These are phyloP conservation scores for Penicilliopsis zonata DNA, from an alignment of 495 filamentous ascomycete genomes.

Conservation along the genomic window DNA sequence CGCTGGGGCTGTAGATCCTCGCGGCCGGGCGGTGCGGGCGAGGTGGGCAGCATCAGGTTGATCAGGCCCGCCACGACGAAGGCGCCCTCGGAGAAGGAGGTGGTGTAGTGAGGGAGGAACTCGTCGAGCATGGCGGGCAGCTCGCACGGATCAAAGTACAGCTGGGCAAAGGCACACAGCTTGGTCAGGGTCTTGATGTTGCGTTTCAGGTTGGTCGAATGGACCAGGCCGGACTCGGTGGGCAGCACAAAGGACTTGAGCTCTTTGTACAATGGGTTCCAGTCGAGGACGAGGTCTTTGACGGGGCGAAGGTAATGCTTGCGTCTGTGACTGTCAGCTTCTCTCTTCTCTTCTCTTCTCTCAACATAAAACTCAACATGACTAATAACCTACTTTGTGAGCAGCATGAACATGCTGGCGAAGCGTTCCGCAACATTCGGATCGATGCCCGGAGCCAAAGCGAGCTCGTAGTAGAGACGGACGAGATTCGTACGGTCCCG, in stretches of 20 bases:
- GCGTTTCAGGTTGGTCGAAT: conserved; percentile 51
- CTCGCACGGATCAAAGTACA: conserved; percentile 85
- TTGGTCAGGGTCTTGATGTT: conserved; percentile 69
- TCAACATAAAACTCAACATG: not conserved
- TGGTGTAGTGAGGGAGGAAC: conserved; percentile 88
- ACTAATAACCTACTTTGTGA: conserved; percentile 62
- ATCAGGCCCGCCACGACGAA: conserved; percentile 79
- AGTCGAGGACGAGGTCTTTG: conserved; percentile 82
- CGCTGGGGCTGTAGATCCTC: conserved; percentile 65
- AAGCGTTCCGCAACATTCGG: conserved; percentile 74
- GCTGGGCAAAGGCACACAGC: conserved; percentile 76
- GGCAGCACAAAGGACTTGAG: conserved; percentile 82
- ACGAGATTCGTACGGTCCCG: conserved; percentile 73
- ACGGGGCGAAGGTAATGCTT: conserved; percentile 90
- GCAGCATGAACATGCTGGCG: conserved; percentile 86
- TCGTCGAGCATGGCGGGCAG: conserved; percentile 85
- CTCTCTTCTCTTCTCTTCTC: not conserved
- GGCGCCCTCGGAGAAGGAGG: conserved; percentile 77
- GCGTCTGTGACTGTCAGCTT: conserved; percentile 48
- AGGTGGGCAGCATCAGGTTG: conserved; percentile 79
- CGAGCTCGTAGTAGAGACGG: conserved; percentile 86
- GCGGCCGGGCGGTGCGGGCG: conserved; percentile 58
- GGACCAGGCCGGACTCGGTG: conserved; percentile 55
- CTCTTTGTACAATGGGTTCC: conserved; percentile 85
- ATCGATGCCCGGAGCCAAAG: conserved; percentile 84